A percentile compares a stretch with the other conserved stretches of the same genome.
phyloP scores from a whole-genome alignment of 768 basidiomycete genomes.

The Podaxis mareebaensis region DNA sequence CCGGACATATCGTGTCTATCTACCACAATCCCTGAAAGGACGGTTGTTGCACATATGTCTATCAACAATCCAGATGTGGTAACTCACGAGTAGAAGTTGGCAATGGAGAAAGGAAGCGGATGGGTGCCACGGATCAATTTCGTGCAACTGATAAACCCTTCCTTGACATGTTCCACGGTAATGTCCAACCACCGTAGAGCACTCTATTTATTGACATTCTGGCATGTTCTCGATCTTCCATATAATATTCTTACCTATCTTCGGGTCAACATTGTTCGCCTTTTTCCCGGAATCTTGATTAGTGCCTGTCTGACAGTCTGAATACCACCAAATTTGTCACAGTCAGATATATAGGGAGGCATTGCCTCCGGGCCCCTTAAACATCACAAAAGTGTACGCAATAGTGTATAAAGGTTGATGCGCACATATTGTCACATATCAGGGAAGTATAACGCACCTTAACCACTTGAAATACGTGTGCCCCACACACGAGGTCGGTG shows the following conservation, averaged over 20 bases:
- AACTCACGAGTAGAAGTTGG: neutral
- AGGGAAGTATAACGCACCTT: neutral
- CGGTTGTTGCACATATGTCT: neutral
- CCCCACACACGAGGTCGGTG: neutral
- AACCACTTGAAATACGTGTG: neutral
- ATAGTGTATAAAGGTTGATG: neutral
- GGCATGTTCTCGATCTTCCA: neutral
- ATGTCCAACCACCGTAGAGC: neutral
- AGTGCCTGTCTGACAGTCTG: neutral
- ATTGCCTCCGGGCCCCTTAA: neutral
- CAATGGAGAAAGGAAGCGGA: neutral
- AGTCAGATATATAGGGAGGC: neutral
- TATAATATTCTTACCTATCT: neutral
- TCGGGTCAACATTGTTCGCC: neutral
- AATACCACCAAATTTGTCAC: neutral
- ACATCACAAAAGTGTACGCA: neutral
- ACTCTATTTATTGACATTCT: neutral
- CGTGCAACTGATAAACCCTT: neutral
- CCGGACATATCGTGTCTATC: neutral
- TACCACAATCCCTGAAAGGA: neutral
- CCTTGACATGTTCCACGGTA: neutral
- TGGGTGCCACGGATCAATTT: neutral
- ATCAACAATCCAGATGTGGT: neutral
- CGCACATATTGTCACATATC: neutral
- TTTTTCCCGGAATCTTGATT: neutral